These are phyloP conservation scores for Tinospora cordifolia DNA, from an alignment of 164 flowering plant genomes.

Conservation along the genomic window DNA sequence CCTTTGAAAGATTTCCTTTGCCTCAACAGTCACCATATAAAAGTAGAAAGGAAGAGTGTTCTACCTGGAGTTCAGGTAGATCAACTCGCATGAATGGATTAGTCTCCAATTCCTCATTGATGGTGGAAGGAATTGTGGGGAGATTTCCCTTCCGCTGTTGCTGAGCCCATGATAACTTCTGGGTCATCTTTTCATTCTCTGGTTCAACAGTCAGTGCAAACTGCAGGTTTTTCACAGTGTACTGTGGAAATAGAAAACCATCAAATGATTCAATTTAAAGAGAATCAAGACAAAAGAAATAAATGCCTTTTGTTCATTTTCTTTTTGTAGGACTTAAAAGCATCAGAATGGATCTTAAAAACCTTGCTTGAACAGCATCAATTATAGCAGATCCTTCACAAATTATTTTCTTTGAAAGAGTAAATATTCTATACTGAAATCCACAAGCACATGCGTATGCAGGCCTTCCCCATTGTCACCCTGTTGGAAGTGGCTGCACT, in stretches of 20 bases:
- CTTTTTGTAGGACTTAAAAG: background rate
- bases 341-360: background rate
- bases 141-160: constrained; percentile 52
- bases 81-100: constrained; percentile 90
- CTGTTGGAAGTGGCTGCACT: too few species aligned
- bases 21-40: too few species aligned
- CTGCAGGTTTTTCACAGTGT: constrained; percentile 89
- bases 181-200: constrained; percentile 51
- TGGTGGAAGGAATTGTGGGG: constrained; percentile 84
- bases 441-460: too few species aligned
- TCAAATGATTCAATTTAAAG: background rate
- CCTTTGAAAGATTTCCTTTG: too few species aligned
- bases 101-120: constrained; percentile 75
- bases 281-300: background rate
- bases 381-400: background rate
- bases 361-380: background rate
- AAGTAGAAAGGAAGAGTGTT: background rate
- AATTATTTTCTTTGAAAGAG: background rate
- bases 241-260: constrained; percentile 42
- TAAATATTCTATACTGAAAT: too few species aligned
- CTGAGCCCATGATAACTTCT: constrained; percentile 77
- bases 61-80: constrained; percentile 75
- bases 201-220: constrained; percentile 86
- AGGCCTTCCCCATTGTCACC: too few species aligned
- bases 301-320: background rate